Evolutionary conservation across 1,139 yeast genomes (phyloP).

Genomic region (Geotrichum siamense): DNA sequence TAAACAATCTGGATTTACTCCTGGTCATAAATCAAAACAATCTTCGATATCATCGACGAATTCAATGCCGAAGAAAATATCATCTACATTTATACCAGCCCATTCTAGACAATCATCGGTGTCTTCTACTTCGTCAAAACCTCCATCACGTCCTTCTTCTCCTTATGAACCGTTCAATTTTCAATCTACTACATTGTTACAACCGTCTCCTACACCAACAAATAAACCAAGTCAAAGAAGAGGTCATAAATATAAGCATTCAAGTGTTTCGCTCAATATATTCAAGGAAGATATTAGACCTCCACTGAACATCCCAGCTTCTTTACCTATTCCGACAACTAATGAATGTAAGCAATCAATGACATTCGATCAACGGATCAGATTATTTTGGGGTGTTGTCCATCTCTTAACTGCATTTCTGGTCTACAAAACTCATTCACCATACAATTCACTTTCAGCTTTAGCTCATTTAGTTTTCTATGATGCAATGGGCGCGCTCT

Average conservation of each 20-base stretch:
- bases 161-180: slow-evolving; percentile 34
- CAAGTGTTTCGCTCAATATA: slow-evolving; percentile 93
- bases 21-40: background rate
- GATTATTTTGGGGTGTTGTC: slow-evolving; percentile 56
- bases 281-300: slow-evolving; percentile 84
- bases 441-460: slow-evolving; percentile 61
- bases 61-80: background rate
- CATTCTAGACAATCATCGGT: slow-evolving; percentile 16
- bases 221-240: slow-evolving; percentile 51
- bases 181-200: slow-evolving; percentile 28
- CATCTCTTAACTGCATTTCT: slow-evolving; percentile 52
- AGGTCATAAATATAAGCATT: slow-evolving; percentile 92
- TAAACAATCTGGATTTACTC: background rate
- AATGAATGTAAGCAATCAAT: slow-evolving; percentile 55
- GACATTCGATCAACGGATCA: slow-evolving; percentile 46
- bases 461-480: slow-evolving; percentile 81
- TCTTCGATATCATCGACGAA: slow-evolving; percentile 13
- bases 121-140: slow-evolving; percentile 9
- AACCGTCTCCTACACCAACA: slow-evolving; percentile 16
- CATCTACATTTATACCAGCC: background rate
- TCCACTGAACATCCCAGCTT: slow-evolving; percentile 65
- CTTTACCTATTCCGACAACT: slow-evolving; percentile 70
- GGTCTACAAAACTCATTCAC: slow-evolving; percentile 51
- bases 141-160: slow-evolving; percentile 5
- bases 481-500: slow-evolving; percentile 73